phyloP scores from a whole-genome alignment of 176 grass and related monocot species.

The Triticum aestivum region DNA sequence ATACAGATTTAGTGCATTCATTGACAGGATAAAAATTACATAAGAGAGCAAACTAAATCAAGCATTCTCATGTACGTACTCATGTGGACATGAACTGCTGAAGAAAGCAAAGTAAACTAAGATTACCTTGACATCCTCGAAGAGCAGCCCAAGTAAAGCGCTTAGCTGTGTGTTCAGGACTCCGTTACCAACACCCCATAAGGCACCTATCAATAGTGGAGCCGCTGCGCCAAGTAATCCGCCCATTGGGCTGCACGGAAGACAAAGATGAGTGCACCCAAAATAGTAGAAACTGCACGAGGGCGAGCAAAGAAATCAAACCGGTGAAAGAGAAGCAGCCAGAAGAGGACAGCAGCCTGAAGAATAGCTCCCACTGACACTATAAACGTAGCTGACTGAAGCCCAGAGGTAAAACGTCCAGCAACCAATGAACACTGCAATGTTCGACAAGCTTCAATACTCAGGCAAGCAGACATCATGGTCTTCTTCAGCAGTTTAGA shows the following conservation, averaged over 20 bases:
- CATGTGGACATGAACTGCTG: not conserved
- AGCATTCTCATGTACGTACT: not conserved
- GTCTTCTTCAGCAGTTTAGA: not conserved
- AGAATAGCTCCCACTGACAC: constrained; percentile 72
- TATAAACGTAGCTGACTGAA: constrained; percentile 69
- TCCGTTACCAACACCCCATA: constrained; percentile 93
- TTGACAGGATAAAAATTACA: not conserved
- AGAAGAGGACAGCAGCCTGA: constrained; percentile 83
- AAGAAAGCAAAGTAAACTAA: not conserved
- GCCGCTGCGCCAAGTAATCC: constrained; percentile 56
- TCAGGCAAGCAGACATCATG: not conserved
- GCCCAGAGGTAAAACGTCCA: constrained; percentile 71
- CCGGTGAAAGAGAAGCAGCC: constrained; percentile 86
- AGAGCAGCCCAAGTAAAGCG: constrained; percentile 76
- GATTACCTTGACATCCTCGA: constrained; percentile 85
- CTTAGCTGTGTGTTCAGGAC: constrained; percentile 88
- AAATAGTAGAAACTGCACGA: not conserved
- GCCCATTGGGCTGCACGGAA: constrained; percentile 44
- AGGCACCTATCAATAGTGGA: constrained; percentile 67
- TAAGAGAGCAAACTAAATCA: not conserved
- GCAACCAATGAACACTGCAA: constrained; percentile 89
- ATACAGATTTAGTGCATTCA: not conserved
- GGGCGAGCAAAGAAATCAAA: constrained; percentile 4
- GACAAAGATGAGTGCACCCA: constrained; percentile 12
- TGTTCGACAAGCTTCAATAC: not conserved